Evolutionary conservation across 106 monocot species (phyloP).

Genomic region (Acanthochlamys bracteata): DNA sequence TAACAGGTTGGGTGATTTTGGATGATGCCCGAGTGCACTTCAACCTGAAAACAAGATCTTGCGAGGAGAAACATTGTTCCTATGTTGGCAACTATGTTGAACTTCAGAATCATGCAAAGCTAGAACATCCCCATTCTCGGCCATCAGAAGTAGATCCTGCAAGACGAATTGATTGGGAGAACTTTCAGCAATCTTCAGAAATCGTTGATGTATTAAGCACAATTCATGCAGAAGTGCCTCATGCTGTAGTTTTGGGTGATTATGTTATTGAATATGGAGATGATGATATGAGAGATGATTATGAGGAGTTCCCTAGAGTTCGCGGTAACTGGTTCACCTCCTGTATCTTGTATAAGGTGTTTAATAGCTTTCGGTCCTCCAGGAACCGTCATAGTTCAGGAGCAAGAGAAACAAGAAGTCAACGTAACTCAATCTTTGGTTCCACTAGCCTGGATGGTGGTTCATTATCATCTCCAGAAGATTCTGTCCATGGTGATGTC

Average conservation of each 20-base stretch:
- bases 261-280: constrained; percentile 77
- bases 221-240: constrained; percentile 65
- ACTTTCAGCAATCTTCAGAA: constrained; percentile 59
- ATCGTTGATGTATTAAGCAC: constrained; percentile 69
- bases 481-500: constrained; percentile 26
- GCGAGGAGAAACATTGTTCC: constrained; percentile 49
- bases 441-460: constrained; percentile 23
- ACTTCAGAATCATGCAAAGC: constrained; percentile 45
- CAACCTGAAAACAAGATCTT: constrained; percentile 41
- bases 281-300: constrained; percentile 41
- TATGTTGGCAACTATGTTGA: constrained; percentile 51
- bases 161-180: constrained; percentile 55
- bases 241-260: constrained; percentile 63
- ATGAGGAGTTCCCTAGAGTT: constrained; percentile 26
- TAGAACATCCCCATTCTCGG: constrained; percentile 51
- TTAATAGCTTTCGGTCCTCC: constrained; percentile 27
- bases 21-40: constrained; percentile 42
- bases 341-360: constrained; percentile 38
- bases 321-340: constrained; percentile 46
- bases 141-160: constrained; percentile 65
- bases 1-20: constrained; percentile 50
- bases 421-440: constrained; percentile 10
- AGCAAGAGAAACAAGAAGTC: constrained; percentile 15
- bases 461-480: constrained; percentile 19
- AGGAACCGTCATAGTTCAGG: constrained; percentile 35